Conservation (phyloP, 805 yeast species). For the Komagataella pastoris region DNA sequence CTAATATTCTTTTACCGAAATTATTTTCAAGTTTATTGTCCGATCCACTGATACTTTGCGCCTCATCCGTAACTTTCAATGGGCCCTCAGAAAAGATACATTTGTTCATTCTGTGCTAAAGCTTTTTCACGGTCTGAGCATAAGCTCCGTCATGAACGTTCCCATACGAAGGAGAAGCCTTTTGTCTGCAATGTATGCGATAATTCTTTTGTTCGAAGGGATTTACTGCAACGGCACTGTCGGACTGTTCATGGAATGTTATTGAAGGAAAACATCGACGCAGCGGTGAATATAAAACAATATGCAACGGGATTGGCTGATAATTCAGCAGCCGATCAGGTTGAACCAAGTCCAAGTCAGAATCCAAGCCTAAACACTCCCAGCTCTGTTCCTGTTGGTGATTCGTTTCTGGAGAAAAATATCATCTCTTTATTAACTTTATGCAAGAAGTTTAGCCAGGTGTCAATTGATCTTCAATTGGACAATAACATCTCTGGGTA, state of each 20-base stretch:
- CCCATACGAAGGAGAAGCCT: conserved; percentile 73
- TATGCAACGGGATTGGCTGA: conserved; percentile 1
- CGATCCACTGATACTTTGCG: not conserved
- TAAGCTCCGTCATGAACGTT: conserved; percentile 63
- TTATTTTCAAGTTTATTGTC: not conserved
- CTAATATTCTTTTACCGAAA: not conserved
- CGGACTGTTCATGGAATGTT: conserved; percentile 55
- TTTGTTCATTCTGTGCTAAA: conserved; percentile 70
- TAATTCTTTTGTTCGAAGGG: conserved; percentile 66
- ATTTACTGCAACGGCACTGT: conserved; percentile 62
- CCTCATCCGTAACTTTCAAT: conserved; percentile 1
- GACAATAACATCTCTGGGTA: conserved; percentile 13
- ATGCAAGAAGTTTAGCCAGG: conserved; percentile 15
- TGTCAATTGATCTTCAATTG: conserved; percentile 8
- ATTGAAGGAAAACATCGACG: conserved; percentile 13
- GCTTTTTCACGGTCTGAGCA: conserved; percentile 75
- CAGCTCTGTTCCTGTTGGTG: not conserved
- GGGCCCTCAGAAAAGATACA: conserved; percentile 47
- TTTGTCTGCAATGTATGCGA: conserved; percentile 61
- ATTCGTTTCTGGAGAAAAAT: conserved; percentile 1
- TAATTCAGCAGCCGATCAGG: not conserved
- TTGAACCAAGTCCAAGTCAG: not conserved
- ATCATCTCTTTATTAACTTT: conserved; percentile 5
- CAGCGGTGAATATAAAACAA: conserved; percentile 3
- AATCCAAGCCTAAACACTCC: not conserved